Evolutionary conservation across 495 filamentous ascomycete genomes (phyloP), one percentile per base, ranked within the genome.

Genomic region (Talaromyces liani): DNA sequence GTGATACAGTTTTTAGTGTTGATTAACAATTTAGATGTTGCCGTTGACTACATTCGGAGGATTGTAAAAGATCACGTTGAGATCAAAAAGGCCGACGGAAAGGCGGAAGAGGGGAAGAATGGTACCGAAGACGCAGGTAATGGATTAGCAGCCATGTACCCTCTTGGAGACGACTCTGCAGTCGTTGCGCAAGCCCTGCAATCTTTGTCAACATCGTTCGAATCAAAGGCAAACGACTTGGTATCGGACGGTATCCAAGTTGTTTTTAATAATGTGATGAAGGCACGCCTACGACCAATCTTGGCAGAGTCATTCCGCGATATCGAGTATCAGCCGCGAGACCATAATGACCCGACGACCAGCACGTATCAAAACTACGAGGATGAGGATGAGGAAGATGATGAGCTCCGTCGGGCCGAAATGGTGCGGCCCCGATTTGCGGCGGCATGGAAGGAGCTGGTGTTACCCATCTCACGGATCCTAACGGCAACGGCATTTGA

Each of bases 11-110:
- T 98, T 75, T 85, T 97, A 8, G 87, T 98, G 10, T 85, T 97
- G 29, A 91, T 96, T 70, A 98, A 98, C 79, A 96, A 93, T 71
- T 85, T 98, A 25, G 94, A 98, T 72, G 80, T 96, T 24, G 87
- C 90, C 14, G 87, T 88, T 63, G 92, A 97, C 69, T 98, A 98
- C 74, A 81, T 92, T 60, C 84, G 85, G 39, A 91, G 93, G 54
- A 97, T 98, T 67, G 85, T 97, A 59, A 78, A 85, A 51, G 80
- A 84, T 49, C 84, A 87, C 58, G 71, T 90, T 10, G 81, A 79
- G 63, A 70, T 49, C 34, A 79, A 72, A 66, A 75, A 68, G 60
- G 65, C 66, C 54, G 66, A 60, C 66, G 62, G 68, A 51, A 20
- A 68, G 24, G 63, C 71, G 18, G 56, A 69, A 54, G 61, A 67